Evolutionary conservation across 1,284 basidiomycete species (phyloP), one percentile per base, ranked within the genome.

Genomic region (Rhodotorula sp.): DNA sequence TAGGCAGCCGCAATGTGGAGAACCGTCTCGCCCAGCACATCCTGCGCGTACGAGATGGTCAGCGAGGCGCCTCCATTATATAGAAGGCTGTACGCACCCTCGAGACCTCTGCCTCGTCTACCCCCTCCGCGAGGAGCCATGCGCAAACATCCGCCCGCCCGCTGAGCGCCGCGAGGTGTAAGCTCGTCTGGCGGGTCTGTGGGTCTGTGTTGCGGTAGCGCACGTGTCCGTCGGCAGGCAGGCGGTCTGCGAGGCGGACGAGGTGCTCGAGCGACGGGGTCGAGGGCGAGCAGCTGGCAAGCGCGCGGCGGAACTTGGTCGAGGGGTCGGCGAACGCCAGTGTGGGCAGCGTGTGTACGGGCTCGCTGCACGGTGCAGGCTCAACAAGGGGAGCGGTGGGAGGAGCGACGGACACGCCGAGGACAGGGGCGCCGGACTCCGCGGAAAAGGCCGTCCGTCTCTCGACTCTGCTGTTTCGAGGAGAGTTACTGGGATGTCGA

Each of bases 71-170:
- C 3, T n/a, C 22, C 9, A 21, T 25, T n/a, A 32, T 7, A 22
- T 22, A 65, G 27, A 63, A 63, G 34, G 62, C 60, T 8, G 32
- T 32, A 84, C 89, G 80, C 81, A 94, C 93, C 84, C 88, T 87
- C 81, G 90, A 93, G 73, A 93, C 85, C 81, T 96, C 94, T 67
- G 90, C 88, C 79, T 96, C 92, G 80, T 97, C 94, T 80, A 95
- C 92, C 27, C 91, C 92, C 55, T 86, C 88, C 74, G 86, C 87
- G 60, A 95, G 84, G 6, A 77, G 61, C 83, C 90, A 96, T 79
- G 94, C 91, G 76, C 94, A 94, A 2, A 91, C 92, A 80, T 96
- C 92, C 79, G 93, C 88, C 72, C 91, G 88, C 1, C 91, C 91
- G 41, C 91, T 86, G 0, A 89, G 86, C 34, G 92, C 92, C 0